Conservation (phyloP, 2,329 filamentous ascomycete genomes). For the Phoma herbarum region DNA sequence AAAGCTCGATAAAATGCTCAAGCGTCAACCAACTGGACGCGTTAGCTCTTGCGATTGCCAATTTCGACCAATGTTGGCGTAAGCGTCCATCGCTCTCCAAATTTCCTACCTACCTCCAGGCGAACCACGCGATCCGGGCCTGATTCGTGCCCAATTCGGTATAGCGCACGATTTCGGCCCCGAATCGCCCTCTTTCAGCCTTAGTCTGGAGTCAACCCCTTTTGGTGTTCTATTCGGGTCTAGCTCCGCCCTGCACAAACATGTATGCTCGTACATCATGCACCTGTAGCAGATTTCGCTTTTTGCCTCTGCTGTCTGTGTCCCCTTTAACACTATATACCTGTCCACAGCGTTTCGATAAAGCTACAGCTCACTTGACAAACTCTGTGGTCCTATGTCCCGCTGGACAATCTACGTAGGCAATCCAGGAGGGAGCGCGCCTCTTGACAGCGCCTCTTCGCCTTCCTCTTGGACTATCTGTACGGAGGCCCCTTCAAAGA, state of each 20-base stretch:
- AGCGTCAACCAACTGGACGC: conserved; percentile 47
- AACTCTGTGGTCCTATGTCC: neutral
- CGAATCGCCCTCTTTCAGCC: conserved; percentile 4
- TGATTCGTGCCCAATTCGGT: neutral
- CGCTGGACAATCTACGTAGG: conserved; percentile 1
- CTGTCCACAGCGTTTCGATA: neutral
- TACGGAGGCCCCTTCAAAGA: neutral
- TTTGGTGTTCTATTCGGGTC: conserved; percentile 1
- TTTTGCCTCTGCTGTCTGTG: too few relatives aligned
- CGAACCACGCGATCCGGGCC: conserved; percentile 8
- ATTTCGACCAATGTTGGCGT: conserved; percentile 50
- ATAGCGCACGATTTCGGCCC: conserved; percentile 12
- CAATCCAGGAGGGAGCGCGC: neutral
- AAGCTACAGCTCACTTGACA: neutral
- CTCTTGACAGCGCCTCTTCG: neutral
- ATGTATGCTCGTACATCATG: conserved; percentile 1
- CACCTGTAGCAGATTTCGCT: neutral
- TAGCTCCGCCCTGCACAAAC: conserved; percentile 4
- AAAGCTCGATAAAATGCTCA: conserved; percentile 17
- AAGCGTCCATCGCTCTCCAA: conserved; percentile 41
- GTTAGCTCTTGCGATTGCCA: conserved; percentile 47
- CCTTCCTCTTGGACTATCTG: neutral
- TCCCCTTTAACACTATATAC: too few relatives aligned
- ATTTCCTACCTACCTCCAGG: conserved; percentile 22
- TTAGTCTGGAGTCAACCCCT: conserved; percentile 12